Evolutionary conservation across 805 yeast species (phyloP), one percentile per base, ranked within the genome.

Genomic region (Metschnikowia rubicola): DNA sequence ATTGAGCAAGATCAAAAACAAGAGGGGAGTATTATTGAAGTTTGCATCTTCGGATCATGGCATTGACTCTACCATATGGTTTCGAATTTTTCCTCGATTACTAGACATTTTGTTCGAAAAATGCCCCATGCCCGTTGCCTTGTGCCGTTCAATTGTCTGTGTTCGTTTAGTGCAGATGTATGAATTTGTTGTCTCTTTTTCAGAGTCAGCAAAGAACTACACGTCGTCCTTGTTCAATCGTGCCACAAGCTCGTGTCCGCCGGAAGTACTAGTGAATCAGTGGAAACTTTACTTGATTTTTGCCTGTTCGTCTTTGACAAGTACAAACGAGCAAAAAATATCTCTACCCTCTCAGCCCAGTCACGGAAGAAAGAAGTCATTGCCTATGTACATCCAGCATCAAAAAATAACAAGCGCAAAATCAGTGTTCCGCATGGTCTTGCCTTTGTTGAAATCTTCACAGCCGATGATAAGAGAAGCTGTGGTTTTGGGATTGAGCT

Each of bases 61-160:
- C 1, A 91, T 94, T 9, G 99, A 94, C 67, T 83, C 96, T 1
- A 96, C 98, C 0, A 70, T 94, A n/a, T 94, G 99, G 99, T 85
- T 92, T 58, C 78, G 96, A 51, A 78, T 85, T 1, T 90, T 87
- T 57, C 97, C 97, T 2, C 78, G 77, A 33, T 68, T 94, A 2
- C 67, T 94, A 36, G 81, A 78, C 31, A 73, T 81, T 1, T 81
- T 94, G 49, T 89, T 88, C 51, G 87, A 81, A 50, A 77, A 75
- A 40, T 90, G 96, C 59, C 98, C 99, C 0, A 84, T 92, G 61
- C 92, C 96, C 0, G 89, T 92, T 65, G 99, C 98, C 0, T 71
- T 94, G 47, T 89, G 96, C 52, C 79, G 99, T 8, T 86, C 96
- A 3, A 84, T 88, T 51, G 95, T 94, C 8, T 92, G 98, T 65